Percentiles rank a stretch among this genome's conserved stretches.
Evolutionary conservation across 805 yeast genomes (phyloP).

Genomic region (Cyberlindnera mycetangii): DNA sequence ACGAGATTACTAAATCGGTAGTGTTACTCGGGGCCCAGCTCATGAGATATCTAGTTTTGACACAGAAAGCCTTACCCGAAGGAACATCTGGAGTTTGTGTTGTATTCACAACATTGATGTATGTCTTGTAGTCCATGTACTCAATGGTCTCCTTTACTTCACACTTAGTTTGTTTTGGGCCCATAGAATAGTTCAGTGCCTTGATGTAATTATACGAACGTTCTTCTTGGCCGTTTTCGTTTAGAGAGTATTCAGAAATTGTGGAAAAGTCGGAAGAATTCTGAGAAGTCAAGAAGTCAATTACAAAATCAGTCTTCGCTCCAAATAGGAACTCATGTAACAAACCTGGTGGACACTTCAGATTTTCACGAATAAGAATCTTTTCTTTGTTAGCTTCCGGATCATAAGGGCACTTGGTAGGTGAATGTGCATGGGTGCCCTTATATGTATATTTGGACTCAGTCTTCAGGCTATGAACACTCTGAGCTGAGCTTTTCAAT

Average conservation of each 20-base stretch:
- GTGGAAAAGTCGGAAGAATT: constrained; percentile 36
- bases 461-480: constrained; percentile 35
- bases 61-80: constrained; percentile 77
- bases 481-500: constrained; percentile 18
- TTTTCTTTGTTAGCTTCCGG: constrained; percentile 48
- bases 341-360: constrained; percentile 75
- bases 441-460: constrained; percentile 42
- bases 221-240: constrained; percentile 40
- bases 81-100: constrained; percentile 94
- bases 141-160: constrained; percentile 58
- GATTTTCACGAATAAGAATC: constrained; percentile 46
- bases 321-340: constrained; percentile 73
- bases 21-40: constrained; percentile 69
- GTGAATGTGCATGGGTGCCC: constrained; percentile 65
- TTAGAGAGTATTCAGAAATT: constrained; percentile 32
- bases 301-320: constrained; percentile 41
- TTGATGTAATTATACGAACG: constrained; percentile 67
- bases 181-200: constrained; percentile 76
- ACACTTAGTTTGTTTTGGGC: constrained; percentile 90
- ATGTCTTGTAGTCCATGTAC: constrained; percentile 48
- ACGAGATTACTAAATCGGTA: constrained; percentile 63
- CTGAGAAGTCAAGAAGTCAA: constrained; percentile 39
- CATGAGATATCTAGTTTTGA: constrained; percentile 66
- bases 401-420: constrained; percentile 49
- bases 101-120: constrained; percentile 57